Evolutionary conservation across 352 stramenopile species (phyloP).

Genomic region (Vaucheria bursata): DNA sequence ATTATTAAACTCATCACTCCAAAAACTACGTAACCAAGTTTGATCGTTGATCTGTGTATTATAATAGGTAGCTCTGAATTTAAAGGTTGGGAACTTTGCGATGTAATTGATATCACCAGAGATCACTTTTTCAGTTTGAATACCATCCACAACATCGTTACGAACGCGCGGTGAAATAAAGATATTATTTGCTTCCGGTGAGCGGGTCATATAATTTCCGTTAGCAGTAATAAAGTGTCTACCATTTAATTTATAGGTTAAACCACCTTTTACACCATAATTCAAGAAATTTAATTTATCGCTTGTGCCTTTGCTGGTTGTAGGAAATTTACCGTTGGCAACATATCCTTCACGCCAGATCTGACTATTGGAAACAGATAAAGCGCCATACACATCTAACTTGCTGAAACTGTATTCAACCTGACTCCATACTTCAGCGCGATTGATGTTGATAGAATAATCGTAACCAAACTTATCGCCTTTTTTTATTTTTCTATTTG

Average conservation of each 20-base stretch:
- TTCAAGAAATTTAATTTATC: not conserved
- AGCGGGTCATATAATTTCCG: not conserved
- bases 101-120: not conserved
- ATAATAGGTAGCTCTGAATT: not conserved
- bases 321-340: not conserved
- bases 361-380: not conserved
- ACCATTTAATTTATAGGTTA: not conserved
- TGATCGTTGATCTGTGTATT: not conserved
- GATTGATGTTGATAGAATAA: not conserved
- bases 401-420: not conserved
- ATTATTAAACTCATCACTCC: not conserved
- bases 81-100: not conserved
- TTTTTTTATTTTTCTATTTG: not conserved
- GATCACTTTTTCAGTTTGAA: not conserved
- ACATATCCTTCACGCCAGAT: not conserved
- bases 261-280: not conserved
- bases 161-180: not conserved
- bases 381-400: not conserved
- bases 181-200: not conserved
- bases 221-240: conserved; percentile 3
- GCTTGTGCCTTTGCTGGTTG: not conserved
- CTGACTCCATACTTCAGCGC: not conserved
- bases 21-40: not conserved
- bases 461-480: not conserved
- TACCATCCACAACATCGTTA: not conserved